A percentile compares a stretch with the other conserved stretches of the same genome.
phyloP scores from a whole-genome alignment of 108 stramenopile genomes.

The Skeletonema marinoi region DNA sequence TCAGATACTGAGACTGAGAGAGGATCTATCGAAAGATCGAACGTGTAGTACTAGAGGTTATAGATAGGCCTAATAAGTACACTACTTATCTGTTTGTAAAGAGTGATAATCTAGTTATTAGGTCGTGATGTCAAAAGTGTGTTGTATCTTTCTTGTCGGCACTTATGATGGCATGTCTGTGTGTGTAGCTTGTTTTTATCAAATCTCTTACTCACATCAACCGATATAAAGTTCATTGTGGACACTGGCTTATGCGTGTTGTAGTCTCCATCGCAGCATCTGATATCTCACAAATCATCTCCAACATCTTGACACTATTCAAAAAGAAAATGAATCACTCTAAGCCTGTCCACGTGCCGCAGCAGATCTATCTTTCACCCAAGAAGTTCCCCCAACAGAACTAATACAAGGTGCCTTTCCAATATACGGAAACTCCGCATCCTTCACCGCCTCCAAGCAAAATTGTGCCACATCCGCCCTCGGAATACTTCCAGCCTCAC shows the following conservation, averaged over 20 bases:
- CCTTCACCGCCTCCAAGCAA: constrained; percentile 90
- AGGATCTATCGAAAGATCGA: background rate
- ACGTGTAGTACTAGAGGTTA: too few relatives aligned
- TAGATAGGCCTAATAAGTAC: too few relatives aligned
- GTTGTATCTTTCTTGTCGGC: too few relatives aligned
- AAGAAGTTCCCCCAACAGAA: constrained; percentile 93
- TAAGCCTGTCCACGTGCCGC: constrained; percentile 72
- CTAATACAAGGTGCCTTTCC: constrained; percentile 93
- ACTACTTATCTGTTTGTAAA: too few relatives aligned
- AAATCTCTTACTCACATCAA: too few relatives aligned
- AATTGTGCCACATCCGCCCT: constrained; percentile 98
- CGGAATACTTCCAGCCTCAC: constrained; percentile 93
- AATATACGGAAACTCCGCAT: constrained; percentile 93
- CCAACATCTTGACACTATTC: background rate
- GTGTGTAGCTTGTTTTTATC: too few relatives aligned
- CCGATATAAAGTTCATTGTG: too few relatives aligned
- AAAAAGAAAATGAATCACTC: background rate
- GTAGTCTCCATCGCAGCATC: too few relatives aligned
- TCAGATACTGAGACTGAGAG: background rate
- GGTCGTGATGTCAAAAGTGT: too few relatives aligned
- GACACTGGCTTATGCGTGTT: too few relatives aligned
- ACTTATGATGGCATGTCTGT: too few relatives aligned
- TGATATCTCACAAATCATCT: background rate
- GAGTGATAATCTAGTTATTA: too few relatives aligned
- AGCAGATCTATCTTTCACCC: constrained; percentile 91